phyloP scores from a whole-genome alignment of 2,329 filamentous ascomycete species.

The Grosmannia serpens region DNA sequence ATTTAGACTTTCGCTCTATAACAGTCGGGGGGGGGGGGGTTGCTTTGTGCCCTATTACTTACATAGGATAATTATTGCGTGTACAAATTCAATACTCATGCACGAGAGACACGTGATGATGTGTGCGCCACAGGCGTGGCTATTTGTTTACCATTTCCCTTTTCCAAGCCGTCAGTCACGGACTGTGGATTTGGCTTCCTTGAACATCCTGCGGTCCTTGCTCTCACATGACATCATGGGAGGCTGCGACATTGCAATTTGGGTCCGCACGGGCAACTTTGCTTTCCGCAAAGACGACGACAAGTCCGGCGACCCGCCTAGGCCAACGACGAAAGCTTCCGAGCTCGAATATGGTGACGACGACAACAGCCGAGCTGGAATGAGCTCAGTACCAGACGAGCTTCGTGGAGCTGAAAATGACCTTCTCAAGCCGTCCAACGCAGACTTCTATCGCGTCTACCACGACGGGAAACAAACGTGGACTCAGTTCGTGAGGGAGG shows the following conservation, averaged over 20 bases:
- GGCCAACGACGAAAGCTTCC: background rate
- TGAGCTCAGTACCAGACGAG: background rate
- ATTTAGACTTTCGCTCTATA: too few relatives aligned
- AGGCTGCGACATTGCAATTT: background rate
- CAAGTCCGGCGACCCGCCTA: background rate
- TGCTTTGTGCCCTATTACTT: too few relatives aligned
- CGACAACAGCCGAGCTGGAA: background rate
- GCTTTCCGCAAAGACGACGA: background rate
- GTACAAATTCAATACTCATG: too few relatives aligned
- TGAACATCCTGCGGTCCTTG: background rate
- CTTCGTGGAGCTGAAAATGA: background rate
- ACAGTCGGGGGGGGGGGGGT: too few relatives aligned
- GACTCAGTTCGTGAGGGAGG: background rate
- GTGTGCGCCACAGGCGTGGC: too few relatives aligned
- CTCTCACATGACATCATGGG: background rate
- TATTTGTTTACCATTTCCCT: too few relatives aligned
- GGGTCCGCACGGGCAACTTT: background rate
- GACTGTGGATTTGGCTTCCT: background rate
- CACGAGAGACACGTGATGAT: too few relatives aligned
- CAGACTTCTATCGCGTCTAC: background rate
- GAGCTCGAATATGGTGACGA: background rate
- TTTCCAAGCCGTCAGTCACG: too few relatives aligned
- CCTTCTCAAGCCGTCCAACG: background rate
- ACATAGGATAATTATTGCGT: too few relatives aligned
- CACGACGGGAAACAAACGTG: background rate